phyloP scores from a whole-genome alignment of 371 early-diverging fungal genomes.

The Apophysomyces variabilis region DNA sequence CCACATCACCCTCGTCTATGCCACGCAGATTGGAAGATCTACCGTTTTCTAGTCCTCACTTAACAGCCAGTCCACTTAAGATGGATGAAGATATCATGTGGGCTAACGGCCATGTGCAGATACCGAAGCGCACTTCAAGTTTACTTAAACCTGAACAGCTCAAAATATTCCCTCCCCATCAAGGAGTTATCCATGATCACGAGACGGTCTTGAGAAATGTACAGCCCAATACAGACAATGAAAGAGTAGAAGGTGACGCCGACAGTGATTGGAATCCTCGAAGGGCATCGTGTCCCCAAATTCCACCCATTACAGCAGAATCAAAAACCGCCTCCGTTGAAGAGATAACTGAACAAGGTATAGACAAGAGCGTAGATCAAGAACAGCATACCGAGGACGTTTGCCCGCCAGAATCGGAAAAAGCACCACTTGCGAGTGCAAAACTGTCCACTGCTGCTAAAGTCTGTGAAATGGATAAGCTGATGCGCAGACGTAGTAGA shows the following conservation, averaged over 20 bases:
- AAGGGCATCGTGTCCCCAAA: conserved; percentile 26
- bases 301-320: conserved; percentile 21
- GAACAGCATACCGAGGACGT: background rate
- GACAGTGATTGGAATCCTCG: conserved; percentile 13
- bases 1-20: conserved; percentile 10
- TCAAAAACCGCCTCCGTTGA: background rate
- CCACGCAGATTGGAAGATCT: background rate
- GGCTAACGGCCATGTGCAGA: background rate
- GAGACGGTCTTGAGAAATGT: background rate
- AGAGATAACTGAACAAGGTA: background rate
- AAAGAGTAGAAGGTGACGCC: background rate
- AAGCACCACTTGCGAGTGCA: background rate
- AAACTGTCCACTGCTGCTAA: conserved; percentile 5
- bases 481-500: conserved; percentile 18
- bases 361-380: background rate
- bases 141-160: conserved; percentile 1
- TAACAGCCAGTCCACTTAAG: conserved; percentile 12
- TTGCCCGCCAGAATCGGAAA: background rate
- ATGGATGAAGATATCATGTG: conserved; percentile 15
- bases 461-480: conserved; percentile 17
- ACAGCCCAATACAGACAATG: background rate
- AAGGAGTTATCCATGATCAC: background rate
- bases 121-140: conserved; percentile 1
- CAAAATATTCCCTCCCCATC: conserved; percentile 6
- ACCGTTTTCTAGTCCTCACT: background rate